These are phyloP conservation scores for Aureobasidium sp. DNA, from an alignment of 2,329 filamentous ascomycete species.

Conservation along the genomic window DNA sequence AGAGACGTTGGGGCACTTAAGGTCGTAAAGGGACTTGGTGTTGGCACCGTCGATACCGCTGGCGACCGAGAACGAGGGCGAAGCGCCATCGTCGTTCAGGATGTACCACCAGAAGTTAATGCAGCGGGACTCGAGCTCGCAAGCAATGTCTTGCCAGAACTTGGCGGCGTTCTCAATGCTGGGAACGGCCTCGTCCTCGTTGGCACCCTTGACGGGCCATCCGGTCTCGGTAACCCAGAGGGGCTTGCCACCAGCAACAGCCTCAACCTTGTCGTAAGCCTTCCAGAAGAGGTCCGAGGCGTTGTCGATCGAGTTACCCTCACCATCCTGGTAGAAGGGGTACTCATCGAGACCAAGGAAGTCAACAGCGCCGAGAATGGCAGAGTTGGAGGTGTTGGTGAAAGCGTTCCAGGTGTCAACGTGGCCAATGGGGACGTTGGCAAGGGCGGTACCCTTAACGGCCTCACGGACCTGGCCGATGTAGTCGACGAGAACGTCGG, in stretches of 20 bases:
- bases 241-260: conserved; percentile 54
- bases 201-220: conserved; percentile 67
- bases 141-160: conserved; percentile 74
- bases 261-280: conserved; percentile 53
- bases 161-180: conserved; percentile 59
- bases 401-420: conserved; percentile 78
- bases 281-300: conserved; percentile 60
- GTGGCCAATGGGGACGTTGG: conserved; percentile 57
- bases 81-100: conserved; percentile 51
- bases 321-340: conserved; percentile 68
- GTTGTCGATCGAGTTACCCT: conserved; percentile 56
- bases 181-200: conserved; percentile 53
- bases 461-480: conserved; percentile 58
- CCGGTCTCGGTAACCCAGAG: conserved; percentile 88
- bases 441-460: conserved; percentile 53
- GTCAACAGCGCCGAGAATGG: conserved; percentile 61
- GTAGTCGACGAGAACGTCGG: conserved; percentile 53
- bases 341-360: conserved; percentile 71
- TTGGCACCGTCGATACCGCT: conserved; percentile 38
- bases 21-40: conserved; percentile 52
- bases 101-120: conserved; percentile 66
- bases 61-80: conserved; percentile 63
- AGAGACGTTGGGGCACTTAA: conserved; percentile 41
- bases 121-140: conserved; percentile 51
- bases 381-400: conserved; percentile 62